Base-by-base conservation (phyloP, 352 stramenopile genomes). In the Pythium sukuiense region DNA sequence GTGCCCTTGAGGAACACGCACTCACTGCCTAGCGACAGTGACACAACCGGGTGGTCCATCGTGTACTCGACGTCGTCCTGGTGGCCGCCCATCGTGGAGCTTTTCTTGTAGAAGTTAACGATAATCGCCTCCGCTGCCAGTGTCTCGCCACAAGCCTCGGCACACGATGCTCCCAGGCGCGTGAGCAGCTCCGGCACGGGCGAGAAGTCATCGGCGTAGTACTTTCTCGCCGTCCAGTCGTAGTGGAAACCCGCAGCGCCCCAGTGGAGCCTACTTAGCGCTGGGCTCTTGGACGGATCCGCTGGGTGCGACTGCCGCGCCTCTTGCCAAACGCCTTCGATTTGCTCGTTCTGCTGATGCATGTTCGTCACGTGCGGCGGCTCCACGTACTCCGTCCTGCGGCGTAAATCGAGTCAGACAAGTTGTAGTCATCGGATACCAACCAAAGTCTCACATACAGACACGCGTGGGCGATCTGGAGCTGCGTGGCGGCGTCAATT, bases 41-140 rank as follows among this genome's bases (percentile, higher is more conserved):
- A 95, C 24, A 95, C 79, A 16, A 95, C 86, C 5, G 86, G 86
- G 61, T 92, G 78, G 55, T 85, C 83, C 79, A 93, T 91, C 35
- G 85, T 95, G 69, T 85, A 77, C 68, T 95, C 86, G 56, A 93
- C 84, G 72, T 94, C 81, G 67, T 94, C 86, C 64, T 91, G 79
- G 65, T 94, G 86, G 41, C 86, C 86, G 41, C 86, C 86, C 86
- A 94, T 94, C 5, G 75, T 79, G 54, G 86, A 92, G 59, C 62
- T 86, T 30, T 71, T 79, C 67, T 89, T 90, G 72, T 94, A 94
- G 67, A 87, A 94, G 61, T 94, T 94, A 18, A 94, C 82, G 27
- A 94, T 90, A 58, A 92, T 83, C 3, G 86, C 86, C 45, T 94
- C 84, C 20, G 84, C 72, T 7, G 53, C 27, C 24, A 94, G 65